These are phyloP conservation scores for Heritiera littoralis DNA, from an alignment of 345 rosid species.

Conservation along the genomic window DNA sequence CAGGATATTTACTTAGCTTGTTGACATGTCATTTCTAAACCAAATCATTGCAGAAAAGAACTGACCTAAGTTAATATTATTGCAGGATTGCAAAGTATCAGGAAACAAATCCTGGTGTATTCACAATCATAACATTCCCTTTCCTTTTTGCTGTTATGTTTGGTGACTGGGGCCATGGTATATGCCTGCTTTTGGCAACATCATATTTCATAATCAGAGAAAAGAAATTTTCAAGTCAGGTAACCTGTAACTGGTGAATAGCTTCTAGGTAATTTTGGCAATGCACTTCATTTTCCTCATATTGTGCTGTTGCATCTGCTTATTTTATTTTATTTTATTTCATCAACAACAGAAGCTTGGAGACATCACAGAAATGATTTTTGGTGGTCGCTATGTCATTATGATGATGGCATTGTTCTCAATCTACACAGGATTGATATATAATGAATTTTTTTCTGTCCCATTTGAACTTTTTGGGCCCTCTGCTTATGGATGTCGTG, in stretches of 20 bases:
- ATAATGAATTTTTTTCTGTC: conserved; percentile 68
- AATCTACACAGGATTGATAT: conserved; percentile 63
- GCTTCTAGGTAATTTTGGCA: conserved; percentile 11
- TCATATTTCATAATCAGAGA: conserved; percentile 53
- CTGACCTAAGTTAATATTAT: conserved; percentile 9
- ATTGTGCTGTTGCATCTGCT: conserved; percentile 17
- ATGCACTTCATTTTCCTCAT: conserved; percentile 2
- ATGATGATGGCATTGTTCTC: conserved; percentile 79
- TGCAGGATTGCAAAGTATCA: conserved; percentile 70
- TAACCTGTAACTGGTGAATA: conserved; percentile 17
- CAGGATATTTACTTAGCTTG: neutral
- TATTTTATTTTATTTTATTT: conserved; percentile 9
- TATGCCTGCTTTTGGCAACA: conserved; percentile 62
- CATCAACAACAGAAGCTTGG: conserved; percentile 56
- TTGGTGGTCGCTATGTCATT: conserved; percentile 72
- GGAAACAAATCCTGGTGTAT: conserved; percentile 71
- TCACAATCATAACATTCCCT: conserved; percentile 65
- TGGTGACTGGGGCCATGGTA: conserved; percentile 80
- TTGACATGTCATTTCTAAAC: conserved; percentile 6
- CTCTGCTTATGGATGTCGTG: conserved; percentile 64
- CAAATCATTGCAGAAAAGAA: neutral
- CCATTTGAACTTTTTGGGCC: conserved; percentile 64
- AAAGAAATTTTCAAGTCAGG: conserved; percentile 67
- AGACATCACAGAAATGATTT: conserved; percentile 66
- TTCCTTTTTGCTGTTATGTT: conserved; percentile 79